phyloP scores from a whole-genome alignment of 192 early-diverging fungal genomes.

The Coemansia erecta region DNA sequence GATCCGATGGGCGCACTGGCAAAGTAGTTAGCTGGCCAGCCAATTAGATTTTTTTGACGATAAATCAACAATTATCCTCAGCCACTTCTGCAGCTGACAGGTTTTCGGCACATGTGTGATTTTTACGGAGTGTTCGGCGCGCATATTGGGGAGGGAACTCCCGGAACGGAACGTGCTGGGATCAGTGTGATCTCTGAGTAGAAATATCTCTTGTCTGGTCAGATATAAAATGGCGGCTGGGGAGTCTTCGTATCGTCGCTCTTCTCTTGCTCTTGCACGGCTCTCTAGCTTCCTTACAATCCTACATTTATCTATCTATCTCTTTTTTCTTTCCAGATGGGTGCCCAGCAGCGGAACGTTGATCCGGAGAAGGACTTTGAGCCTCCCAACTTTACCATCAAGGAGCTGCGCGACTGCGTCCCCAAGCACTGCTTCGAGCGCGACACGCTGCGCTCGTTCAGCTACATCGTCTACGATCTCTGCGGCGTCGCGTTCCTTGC shows the following conservation, averaged over 20 bases:
- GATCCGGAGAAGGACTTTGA: slow-evolving; percentile 48
- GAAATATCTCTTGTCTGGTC: too few species aligned
- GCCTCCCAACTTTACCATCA: slow-evolving; percentile 78
- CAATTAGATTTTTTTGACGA: not conserved
- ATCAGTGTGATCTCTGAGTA: too few species aligned
- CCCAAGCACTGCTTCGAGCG: slow-evolving; percentile 94
- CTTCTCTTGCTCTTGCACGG: too few species aligned
- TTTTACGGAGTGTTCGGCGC: too few species aligned
- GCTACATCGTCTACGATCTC: slow-evolving; percentile 78
- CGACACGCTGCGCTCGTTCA: slow-evolving; percentile 73
- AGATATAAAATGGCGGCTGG: too few species aligned
- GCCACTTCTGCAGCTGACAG: not conserved
- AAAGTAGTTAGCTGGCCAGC: slow-evolving; percentile 17
- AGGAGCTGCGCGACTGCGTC: slow-evolving; percentile 85
- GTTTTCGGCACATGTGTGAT: too few species aligned
- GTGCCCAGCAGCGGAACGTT: slow-evolving; percentile 25
- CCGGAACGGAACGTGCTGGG: too few species aligned
- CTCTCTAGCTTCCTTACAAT: not conserved
- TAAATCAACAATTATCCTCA: not conserved
- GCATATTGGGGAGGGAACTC: too few species aligned
- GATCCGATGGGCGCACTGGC: slow-evolving; percentile 78
- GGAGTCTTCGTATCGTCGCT: too few species aligned
- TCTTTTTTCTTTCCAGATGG: slow-evolving; percentile 15
- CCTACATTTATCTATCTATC: not conserved
- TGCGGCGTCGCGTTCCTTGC: slow-evolving; percentile 61